These are phyloP conservation scores for Kluyveromyces dobzhanskii DNA, from an alignment of 805 yeast genomes.

Conservation along the genomic window DNA sequence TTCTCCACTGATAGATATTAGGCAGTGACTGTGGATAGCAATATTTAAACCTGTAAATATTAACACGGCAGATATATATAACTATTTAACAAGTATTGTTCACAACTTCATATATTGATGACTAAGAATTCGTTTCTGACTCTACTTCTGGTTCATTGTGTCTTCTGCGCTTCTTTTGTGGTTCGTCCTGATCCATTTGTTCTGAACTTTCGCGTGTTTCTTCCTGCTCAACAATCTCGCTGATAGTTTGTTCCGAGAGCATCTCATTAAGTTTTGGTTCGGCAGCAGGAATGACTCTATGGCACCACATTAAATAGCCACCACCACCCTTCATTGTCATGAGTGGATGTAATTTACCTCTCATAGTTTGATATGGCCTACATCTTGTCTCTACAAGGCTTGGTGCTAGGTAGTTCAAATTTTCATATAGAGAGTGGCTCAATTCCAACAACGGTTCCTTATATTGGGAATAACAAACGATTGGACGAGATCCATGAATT, in stretches of 20 bases:
- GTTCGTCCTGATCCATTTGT: neutral
- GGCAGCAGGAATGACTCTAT: conserved; percentile 59
- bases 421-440: conserved; percentile 59
- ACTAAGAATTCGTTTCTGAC: neutral
- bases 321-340: conserved; percentile 94
- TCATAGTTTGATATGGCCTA: conserved; percentile 82
- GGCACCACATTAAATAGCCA: conserved; percentile 75
- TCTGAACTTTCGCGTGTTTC: neutral
- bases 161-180: neutral
- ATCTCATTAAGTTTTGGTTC: conserved; percentile 21
- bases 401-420: conserved; percentile 72
- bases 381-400: conserved; percentile 74
- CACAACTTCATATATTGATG: neutral
- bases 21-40: too few relatives aligned
- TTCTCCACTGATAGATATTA: neutral
- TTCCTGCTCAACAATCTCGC: too few relatives aligned
- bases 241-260: too few relatives aligned
- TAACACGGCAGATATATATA: too few relatives aligned
- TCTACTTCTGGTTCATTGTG: neutral
- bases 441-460: conserved; percentile 69
- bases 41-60: too few relatives aligned
- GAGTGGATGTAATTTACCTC: conserved; percentile 88
- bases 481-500: conserved; percentile 78
- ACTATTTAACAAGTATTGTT: neutral
- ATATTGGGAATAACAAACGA: conserved; percentile 72